Evolutionary conservation across 129 eudicot genomes (phyloP), one percentile per base, ranked within the genome.

Genomic region (Flaveria sonorensis): DNA sequence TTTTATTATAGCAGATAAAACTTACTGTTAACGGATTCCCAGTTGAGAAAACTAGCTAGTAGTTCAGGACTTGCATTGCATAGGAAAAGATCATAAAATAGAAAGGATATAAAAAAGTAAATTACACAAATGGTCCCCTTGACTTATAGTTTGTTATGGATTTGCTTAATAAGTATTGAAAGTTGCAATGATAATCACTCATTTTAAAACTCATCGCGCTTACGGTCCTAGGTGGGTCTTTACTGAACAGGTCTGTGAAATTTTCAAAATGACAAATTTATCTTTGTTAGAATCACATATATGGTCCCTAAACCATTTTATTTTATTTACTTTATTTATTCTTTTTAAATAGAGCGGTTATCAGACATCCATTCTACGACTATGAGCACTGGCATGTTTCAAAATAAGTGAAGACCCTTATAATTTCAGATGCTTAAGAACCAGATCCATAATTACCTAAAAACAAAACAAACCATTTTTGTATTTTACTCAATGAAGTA

Each of bases 31-130:
- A 77, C 19, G 18, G 59, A 77, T 67, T 51, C 42, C 47, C 57
- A 55, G 43, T 76, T 77, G 32, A 55, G 66, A 72, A 68, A 50
- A 68, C 42, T 66, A 77, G 81, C 81, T 66, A 66, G 67, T 66
- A 26, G 75, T 68, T 77, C 23, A 57, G 81, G 70, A 59, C 74
- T 77, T 67, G 81, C 81, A 77, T 77, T 57, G 56, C 77, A 73
- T 56, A 73, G 19, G 20, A 71, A 57, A 13, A 20, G 77, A 36
- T 32, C 23, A 57, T 53, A 57, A 57, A 74, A 61, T n/a, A 74
- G 26, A 45, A 60, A 61, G 23, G 21, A 59, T 21, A 72, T 12
- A 65, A 56, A 40, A 3, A 15, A 3, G 65, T 59, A 59, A 59
- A 59, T 59, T 23, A 59, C 65, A 10, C 32, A 20, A 59, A 59